phyloP scores from a whole-genome alignment of 2,329 filamentous ascomycete genomes.

The Calonectria pseudoturangicola region DNA sequence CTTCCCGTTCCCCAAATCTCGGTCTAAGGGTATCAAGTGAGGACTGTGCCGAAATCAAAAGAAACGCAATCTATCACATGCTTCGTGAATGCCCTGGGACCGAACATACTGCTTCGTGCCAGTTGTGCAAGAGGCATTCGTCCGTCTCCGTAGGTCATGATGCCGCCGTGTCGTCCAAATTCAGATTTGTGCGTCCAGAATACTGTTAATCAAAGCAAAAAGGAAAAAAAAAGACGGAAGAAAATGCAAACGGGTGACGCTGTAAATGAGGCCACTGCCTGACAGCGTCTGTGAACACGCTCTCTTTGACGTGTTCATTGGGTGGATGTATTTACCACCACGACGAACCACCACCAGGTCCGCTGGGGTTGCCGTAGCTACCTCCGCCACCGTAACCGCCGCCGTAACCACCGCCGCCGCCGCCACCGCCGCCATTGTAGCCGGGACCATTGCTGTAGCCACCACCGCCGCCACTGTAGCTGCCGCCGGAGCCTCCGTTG shows the following conservation, averaged over 20 bases:
- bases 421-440: conserved; percentile 65
- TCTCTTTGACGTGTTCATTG: conserved; percentile 32
- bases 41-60: conserved; percentile 65
- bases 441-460: conserved; percentile 61
- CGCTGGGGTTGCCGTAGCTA: conserved; percentile 81
- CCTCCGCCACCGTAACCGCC: conserved; percentile 74
- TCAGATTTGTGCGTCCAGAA: conserved; percentile 57
- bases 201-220: conserved; percentile 53
- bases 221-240: conserved; percentile 48
- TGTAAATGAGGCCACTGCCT: conserved; percentile 39
- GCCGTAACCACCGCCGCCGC: conserved; percentile 62
- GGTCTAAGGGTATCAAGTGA: conserved; percentile 68
- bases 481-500: conserved; percentile 61
- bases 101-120: conserved; percentile 59
- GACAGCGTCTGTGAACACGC: conserved; percentile 50
- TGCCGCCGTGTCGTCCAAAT: conserved; percentile 64
- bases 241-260: conserved; percentile 51
- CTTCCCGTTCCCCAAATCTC: conserved; percentile 63
- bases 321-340: conserved; percentile 75
- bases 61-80: conserved; percentile 67
- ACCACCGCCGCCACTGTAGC: conserved; percentile 53
- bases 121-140: conserved; percentile 58
- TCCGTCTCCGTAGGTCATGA: conserved; percentile 63
- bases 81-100: conserved; percentile 64
- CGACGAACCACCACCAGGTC: conserved; percentile 78